Conservation (phyloP, 805 yeast species). For the Kodamaea leandrae region DNA sequence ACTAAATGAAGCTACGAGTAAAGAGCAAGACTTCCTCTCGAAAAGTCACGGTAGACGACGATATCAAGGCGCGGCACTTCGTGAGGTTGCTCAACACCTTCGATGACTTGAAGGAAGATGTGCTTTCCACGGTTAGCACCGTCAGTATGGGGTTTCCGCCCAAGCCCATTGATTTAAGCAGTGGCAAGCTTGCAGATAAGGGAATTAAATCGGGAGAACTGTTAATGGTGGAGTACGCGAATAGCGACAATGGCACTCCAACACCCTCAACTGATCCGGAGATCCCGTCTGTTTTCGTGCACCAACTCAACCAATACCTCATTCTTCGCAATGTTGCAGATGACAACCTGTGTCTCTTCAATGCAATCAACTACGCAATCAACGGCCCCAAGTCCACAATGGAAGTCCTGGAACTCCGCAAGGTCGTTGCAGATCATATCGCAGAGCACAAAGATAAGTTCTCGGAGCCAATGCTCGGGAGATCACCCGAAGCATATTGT, state of each 20-base stretch:
- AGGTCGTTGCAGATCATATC: conserved; percentile 49
- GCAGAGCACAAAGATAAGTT: conserved; percentile 38
- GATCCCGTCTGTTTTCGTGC: conserved; percentile 26
- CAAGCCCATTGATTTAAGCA: conserved; percentile 33
- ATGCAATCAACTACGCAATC: conserved; percentile 56
- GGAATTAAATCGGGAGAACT: conserved; percentile 63
- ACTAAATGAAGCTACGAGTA: conserved; percentile 14
- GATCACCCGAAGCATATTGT: conserved; percentile 46
- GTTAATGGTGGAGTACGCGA: conserved; percentile 36
- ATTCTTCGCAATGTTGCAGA: conserved; percentile 63
- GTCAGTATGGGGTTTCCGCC: conserved; percentile 66
- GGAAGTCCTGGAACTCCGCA: conserved; percentile 48
- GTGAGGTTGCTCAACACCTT: conserved; percentile 9
- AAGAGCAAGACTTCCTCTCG: conserved; percentile 6
- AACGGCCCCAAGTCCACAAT: conserved; percentile 36
- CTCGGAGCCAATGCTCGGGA: conserved; percentile 58
- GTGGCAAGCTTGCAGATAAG: conserved; percentile 29
- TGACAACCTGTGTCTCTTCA: conserved; percentile 76
- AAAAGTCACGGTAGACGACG: conserved; percentile 6
- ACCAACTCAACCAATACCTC: conserved; percentile 29
- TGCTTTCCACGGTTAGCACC: conserved; percentile 7
- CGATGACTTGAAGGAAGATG: conserved; percentile 10
- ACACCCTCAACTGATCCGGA: neutral
- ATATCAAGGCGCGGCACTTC: conserved; percentile 4
- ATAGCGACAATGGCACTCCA: neutral